phyloP scores from a whole-genome alignment of 2,329 filamentous ascomycete genomes.

The Geosmithia flava region DNA sequence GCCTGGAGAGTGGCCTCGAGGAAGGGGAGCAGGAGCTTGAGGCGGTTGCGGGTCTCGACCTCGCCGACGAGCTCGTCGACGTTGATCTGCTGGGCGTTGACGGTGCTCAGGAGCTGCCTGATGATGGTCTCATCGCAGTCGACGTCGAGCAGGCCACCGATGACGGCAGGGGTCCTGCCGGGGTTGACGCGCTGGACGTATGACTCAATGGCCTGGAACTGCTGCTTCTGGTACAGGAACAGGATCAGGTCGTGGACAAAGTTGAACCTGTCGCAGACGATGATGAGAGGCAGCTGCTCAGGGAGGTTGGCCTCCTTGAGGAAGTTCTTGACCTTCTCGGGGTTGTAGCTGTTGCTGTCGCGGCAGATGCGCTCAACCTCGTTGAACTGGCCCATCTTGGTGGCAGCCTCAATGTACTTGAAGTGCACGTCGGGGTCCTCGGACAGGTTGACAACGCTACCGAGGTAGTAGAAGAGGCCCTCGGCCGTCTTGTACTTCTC shows the following conservation, averaged over 20 bases:
- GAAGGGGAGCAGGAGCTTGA: conserved; percentile 94
- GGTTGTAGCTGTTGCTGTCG: conserved; percentile 80
- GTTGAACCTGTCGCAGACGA: conserved; percentile 98
- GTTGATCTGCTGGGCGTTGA: conserved; percentile 73
- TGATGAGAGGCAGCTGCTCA: conserved; percentile 92
- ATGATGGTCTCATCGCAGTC: conserved; percentile 96
- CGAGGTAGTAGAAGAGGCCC: conserved; percentile 95
- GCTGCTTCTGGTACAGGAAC: conserved; percentile 97
- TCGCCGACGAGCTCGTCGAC: conserved; percentile 90
- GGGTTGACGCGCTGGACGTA: conserved; percentile 98
- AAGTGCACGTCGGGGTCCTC: conserved; percentile 94
- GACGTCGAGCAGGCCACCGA: conserved; percentile 88
- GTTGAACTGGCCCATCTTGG: conserved; percentile 82
- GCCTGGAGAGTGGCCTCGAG: conserved; percentile 80
- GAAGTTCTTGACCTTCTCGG: conserved; percentile 98
- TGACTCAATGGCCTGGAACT: conserved; percentile 97
- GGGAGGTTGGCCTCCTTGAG: conserved; percentile 87
- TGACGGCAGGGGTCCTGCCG: conserved; percentile 75
- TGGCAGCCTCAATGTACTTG: conserved; percentile 98
- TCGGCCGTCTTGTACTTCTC: conserved; percentile 97
- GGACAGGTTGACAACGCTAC: conserved; percentile 93
- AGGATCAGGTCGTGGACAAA: conserved; percentile 95
- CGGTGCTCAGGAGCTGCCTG: conserved; percentile 76
- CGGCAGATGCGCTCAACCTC: conserved; percentile 97
- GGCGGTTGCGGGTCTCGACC: conserved; percentile 89